Conservation (phyloP, 257 asterid species). For the Eucommia ulmoides region DNA sequence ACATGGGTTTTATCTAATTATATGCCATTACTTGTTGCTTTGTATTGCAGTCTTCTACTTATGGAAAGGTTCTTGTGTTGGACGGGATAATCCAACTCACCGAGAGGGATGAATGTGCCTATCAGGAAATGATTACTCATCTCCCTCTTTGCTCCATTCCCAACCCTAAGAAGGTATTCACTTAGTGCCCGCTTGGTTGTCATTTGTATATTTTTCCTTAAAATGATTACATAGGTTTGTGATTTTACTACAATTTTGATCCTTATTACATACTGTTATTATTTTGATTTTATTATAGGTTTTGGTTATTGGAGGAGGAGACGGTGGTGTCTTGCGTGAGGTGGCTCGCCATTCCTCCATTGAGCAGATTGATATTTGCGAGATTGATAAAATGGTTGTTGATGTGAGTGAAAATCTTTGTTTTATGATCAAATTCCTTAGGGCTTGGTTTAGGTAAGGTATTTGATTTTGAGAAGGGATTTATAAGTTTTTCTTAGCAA, state of each 20-base stretch:
- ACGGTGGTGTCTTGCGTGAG: constrained; percentile 11
- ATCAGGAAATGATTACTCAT: constrained; percentile 15
- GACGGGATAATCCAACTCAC: constrained; percentile 19
- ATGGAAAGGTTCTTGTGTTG: constrained; percentile 13
- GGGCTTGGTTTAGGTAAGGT: too few relatives aligned
- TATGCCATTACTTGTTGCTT: too few relatives aligned
- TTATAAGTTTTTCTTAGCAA: too few relatives aligned
- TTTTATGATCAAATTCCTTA: too few relatives aligned
- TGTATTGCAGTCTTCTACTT: constrained; percentile 7
- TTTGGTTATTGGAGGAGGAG: constrained; percentile 14
- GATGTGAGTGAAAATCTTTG: constrained; percentile 14
- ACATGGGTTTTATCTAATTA: too few relatives aligned
- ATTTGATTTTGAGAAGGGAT: too few relatives aligned
- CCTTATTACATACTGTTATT: not conserved
- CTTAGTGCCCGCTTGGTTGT: too few relatives aligned
- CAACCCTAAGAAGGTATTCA: constrained; percentile 11
- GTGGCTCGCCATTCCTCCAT: constrained; percentile 10
- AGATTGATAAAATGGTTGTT: constrained; percentile 11
- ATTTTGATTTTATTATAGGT: not conserved
- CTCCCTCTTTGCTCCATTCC: constrained; percentile 18
- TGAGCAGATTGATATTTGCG: constrained; percentile 11
- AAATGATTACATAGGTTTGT: too few relatives aligned
- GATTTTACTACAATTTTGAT: too few relatives aligned
- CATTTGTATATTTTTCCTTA: too few relatives aligned
- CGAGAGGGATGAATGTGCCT: constrained; percentile 14